These are phyloP conservation scores for Paxillus ammoniavirescens DNA, from an alignment of 768 basidiomycete genomes.

Conservation along the genomic window DNA sequence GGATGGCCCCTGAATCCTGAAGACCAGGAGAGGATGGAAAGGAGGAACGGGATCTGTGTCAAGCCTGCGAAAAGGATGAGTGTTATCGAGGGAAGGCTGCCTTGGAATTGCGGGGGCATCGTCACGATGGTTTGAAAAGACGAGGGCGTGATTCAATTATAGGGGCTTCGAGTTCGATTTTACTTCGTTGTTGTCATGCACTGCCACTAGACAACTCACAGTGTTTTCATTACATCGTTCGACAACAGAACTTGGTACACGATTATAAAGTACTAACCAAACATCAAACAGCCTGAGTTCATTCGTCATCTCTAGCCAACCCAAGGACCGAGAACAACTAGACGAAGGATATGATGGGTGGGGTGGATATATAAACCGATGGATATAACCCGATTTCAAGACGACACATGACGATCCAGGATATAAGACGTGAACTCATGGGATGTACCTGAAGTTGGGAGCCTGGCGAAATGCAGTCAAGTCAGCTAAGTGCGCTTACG, in stretches of 20 bases:
- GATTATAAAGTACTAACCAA: too few relatives aligned
- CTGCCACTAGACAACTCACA: not conserved
- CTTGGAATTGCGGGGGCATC: conserved; percentile 6
- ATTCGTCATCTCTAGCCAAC: too few relatives aligned
- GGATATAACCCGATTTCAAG: too few relatives aligned
- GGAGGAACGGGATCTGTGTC: conserved; percentile 12
- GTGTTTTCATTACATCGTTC: too few relatives aligned
- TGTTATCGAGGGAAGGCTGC: not conserved
- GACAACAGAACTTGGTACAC: too few relatives aligned
- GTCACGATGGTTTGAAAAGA: conserved; percentile 6
- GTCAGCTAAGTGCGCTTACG: not conserved
- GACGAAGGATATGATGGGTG: too few relatives aligned
- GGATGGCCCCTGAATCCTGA: conserved; percentile 11
- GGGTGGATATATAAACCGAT: too few relatives aligned
- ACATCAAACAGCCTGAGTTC: too few relatives aligned
- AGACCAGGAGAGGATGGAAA: conserved; percentile 17
- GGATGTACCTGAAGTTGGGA: conserved; percentile 21
- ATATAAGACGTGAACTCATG: conserved; percentile 3
- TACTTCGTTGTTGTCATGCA: not conserved
- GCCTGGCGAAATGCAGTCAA: conserved; percentile 2
- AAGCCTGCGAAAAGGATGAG: conserved; percentile 11
- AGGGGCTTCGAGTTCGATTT: not conserved
- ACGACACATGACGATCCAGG: too few relatives aligned
- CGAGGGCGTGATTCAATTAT: not conserved
- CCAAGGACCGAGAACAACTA: too few relatives aligned